phyloP scores from a whole-genome alignment of 495 filamentous ascomycete genomes.

The Penicillium crystallinum region DNA sequence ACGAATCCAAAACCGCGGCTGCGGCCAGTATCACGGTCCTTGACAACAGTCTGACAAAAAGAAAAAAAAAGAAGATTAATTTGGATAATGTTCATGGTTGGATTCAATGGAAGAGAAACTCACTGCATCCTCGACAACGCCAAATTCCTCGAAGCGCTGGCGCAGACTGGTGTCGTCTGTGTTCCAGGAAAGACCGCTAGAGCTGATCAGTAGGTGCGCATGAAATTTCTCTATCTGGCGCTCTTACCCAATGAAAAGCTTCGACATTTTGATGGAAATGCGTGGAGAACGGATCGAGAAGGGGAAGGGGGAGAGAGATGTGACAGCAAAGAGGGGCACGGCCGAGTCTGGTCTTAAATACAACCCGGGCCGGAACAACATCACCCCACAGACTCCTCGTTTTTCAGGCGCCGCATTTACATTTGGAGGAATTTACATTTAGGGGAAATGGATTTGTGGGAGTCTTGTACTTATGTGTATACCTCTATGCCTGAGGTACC shows the following conservation, averaged over 20 bases:
- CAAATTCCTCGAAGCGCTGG: conserved; percentile 8
- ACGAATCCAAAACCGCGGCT: conserved; percentile 98
- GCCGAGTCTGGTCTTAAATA: conserved; percentile 10
- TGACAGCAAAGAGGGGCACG: conserved; percentile 7
- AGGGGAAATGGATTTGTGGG: too few species aligned
- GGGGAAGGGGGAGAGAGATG: neutral
- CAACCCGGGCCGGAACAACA: conserved; percentile 8
- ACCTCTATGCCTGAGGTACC: too few species aligned
- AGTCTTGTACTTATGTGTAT: too few species aligned
- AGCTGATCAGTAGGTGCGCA: neutral
- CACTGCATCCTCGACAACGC: conserved; percentile 6
- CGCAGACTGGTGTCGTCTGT: conserved; percentile 4
- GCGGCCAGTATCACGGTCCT: conserved; percentile 92
- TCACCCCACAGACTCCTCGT: conserved; percentile 2
- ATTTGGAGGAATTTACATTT: neutral
- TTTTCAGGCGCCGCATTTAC: conserved; percentile 4
- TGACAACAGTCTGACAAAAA: conserved; percentile 77
- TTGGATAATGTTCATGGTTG: neutral
- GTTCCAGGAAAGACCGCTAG: conserved; percentile 8
- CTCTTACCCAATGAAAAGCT: conserved; percentile 10
- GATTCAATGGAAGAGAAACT: neutral
- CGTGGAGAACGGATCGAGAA: neutral
- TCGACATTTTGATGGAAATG: conserved; percentile 8
- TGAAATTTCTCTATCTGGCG: neutral
- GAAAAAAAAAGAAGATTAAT: neutral